A percentile compares a stretch with the other conserved stretches of the same genome.
Conservation (phyloP, 202 grass and related monocot genomes). For the Schoenoplectus triqueter region DNA sequence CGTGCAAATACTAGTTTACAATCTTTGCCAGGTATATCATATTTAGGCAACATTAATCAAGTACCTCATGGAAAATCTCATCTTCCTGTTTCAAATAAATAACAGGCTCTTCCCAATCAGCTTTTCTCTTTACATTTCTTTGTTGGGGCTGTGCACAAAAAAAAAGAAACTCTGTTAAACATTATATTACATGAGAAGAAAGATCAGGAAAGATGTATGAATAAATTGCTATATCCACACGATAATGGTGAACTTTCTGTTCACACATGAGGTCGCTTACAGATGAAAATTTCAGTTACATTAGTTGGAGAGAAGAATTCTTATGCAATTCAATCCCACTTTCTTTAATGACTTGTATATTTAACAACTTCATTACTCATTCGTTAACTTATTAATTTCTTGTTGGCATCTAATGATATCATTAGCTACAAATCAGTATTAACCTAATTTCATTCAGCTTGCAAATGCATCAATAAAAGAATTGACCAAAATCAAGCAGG, state of each 20-base stretch:
- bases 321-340: background rate
- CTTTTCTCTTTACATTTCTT: constrained; percentile 46
- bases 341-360: background rate
- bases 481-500: background rate
- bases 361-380: background rate
- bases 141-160: constrained; percentile 26
- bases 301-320: background rate
- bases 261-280: background rate
- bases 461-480: constrained; percentile 5
- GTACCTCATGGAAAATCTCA: constrained; percentile 86
- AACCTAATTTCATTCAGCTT: background rate
- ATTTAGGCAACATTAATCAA: background rate
- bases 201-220: background rate
- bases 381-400: background rate
- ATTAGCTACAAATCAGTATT: background rate
- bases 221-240: background rate
- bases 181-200: constrained; percentile 18
- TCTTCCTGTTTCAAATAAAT: constrained; percentile 80
- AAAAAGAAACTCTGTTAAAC: constrained; percentile 7
- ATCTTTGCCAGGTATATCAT: background rate
- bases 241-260: constrained; percentile 13
- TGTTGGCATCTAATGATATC: constrained; percentile 1
- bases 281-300: constrained; percentile 10
- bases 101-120: constrained; percentile 53
- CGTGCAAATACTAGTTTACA: constrained; percentile 9